Evolutionary conservation across 176 grass and related monocot species (phyloP).

Genomic region (Zea luxurians): DNA sequence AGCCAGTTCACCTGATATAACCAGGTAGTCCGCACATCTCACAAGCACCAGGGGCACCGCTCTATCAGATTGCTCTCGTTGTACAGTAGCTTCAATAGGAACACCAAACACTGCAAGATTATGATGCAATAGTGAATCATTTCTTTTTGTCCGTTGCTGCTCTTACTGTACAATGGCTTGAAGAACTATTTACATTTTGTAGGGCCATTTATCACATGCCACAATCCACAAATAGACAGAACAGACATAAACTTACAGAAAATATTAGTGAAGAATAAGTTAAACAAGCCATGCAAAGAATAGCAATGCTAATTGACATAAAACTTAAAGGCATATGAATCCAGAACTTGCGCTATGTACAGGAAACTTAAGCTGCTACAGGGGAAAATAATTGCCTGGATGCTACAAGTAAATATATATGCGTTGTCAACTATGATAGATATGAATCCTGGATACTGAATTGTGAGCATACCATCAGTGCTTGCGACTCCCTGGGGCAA

Average conservation of each 20-base stretch:
- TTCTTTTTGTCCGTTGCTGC: background rate
- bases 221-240: background rate
- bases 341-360: conserved; percentile 21
- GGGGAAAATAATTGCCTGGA: background rate
- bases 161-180: background rate
- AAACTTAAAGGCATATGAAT: background rate
- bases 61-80: conserved; percentile 67
- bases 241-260: conserved; percentile 16
- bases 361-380: background rate
- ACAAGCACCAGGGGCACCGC: conserved; percentile 83
- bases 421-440: conserved; percentile 9
- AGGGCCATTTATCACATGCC: background rate
- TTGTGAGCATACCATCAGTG: conserved; percentile 75
- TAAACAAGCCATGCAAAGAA: conserved; percentile 25
- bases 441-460: conserved; percentile 20
- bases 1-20: conserved; percentile 74
- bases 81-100: conserved; percentile 74
- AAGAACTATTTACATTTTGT: conserved; percentile 2
- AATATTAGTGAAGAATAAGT: background rate
- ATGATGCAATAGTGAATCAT: conserved; percentile 12
- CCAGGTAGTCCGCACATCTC: conserved; percentile 82
- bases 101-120: conserved; percentile 81
- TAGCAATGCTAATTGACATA: conserved; percentile 16
- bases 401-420: conserved; percentile 1
- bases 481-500: conserved; percentile 86